These are phyloP conservation scores for Penicillium sp. DNA, from an alignment of 2,329 filamentous ascomycete genomes.

Conservation along the genomic window DNA sequence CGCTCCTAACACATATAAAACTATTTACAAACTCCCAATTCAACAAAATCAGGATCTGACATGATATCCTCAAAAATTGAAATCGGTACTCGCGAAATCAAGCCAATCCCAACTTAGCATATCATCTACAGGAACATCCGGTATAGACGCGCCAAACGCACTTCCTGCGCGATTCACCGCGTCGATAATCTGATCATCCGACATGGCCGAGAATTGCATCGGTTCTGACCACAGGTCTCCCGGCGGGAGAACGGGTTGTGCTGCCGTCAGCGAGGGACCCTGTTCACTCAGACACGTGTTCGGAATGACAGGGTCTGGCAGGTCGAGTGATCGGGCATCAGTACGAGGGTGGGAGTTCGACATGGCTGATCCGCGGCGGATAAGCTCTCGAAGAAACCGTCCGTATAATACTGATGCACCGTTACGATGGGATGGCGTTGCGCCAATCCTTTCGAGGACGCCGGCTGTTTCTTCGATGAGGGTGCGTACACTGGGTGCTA, in stretches of 20 bases:
- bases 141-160: conserved; percentile 59
- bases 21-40: neutral
- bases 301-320: conserved; percentile 20
- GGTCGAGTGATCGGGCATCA: conserved; percentile 15
- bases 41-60: neutral
- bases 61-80: conserved; percentile 28
- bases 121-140: conserved; percentile 63
- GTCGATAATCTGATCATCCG: conserved; percentile 68
- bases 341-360: conserved; percentile 19
- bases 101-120: conserved; percentile 63
- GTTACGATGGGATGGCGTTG: conserved; percentile 66
- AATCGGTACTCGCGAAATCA: conserved; percentile 46
- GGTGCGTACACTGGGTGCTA: conserved; percentile 65
- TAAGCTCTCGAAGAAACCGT: conserved; percentile 56
- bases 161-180: conserved; percentile 66
- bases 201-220: conserved; percentile 69
- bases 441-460: conserved; percentile 70
- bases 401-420: conserved; percentile 67
- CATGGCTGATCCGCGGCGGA: conserved; percentile 43
- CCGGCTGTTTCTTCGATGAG: conserved; percentile 70
- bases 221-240: conserved; percentile 53
- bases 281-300: conserved; percentile 23
- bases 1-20: neutral
- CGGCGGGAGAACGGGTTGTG: conserved; percentile 34
- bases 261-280: conserved; percentile 26